These are phyloP conservation scores for Paramecium primaurelia DNA, from an alignment of 73 alveolate species.

Conservation along the genomic window DNA sequence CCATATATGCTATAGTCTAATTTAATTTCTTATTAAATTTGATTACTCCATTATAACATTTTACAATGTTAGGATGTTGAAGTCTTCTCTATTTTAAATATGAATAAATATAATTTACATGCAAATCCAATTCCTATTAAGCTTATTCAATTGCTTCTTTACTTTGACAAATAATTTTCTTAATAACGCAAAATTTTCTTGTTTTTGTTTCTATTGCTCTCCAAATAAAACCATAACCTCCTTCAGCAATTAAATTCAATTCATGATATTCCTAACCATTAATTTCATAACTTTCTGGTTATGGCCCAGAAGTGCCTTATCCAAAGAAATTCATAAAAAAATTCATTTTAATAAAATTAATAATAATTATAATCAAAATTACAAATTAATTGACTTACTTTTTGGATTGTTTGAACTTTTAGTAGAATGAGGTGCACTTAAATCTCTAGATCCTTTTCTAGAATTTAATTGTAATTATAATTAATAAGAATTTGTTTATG, in stretches of 20 bases:
- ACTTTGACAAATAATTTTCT: conserved; percentile 55
- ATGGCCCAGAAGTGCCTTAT: not conserved
- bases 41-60: not conserved
- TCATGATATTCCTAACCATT: conserved; percentile 48
- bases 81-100: not conserved
- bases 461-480: not conserved
- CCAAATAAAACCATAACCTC: conserved; percentile 63
- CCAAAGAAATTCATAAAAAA: not conserved
- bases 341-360: not conserved
- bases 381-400: not conserved
- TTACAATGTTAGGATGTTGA: conserved; percentile 52
- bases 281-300: not conserved
- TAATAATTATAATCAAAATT: not conserved
- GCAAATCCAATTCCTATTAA: conserved; percentile 30
- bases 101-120: not conserved
- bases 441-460: conserved; percentile 4
- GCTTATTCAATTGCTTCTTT: conserved; percentile 53
- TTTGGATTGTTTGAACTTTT: not conserved
- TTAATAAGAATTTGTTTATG: not conserved
- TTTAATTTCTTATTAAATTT: not conserved
- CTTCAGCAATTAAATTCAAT: conserved; percentile 19
- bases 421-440: not conserved
- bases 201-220: conserved; percentile 57
- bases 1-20: conserved; percentile 9
- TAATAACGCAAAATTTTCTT: conserved; percentile 28